Evolutionary conservation across 2,329 filamentous ascomycete genomes (phyloP), one percentile per base, ranked within the genome.

Genomic region (Macrophomina pseudophaseolina): DNA sequence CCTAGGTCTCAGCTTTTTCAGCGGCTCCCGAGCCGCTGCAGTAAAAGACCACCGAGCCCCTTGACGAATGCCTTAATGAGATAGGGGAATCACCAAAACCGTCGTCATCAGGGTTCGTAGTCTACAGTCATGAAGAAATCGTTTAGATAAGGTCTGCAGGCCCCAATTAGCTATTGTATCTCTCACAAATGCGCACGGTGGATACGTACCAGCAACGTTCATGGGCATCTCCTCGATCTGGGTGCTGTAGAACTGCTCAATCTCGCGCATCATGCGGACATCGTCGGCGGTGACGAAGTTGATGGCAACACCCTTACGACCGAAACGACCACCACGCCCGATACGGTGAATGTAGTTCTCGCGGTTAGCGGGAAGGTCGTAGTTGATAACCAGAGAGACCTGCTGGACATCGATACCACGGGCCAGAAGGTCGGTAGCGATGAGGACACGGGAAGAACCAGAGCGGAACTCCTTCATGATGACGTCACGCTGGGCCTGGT

Each of bases 401-500:
- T 99, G 95, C 87, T 99, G 95, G 78, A 99, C 95, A 83, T 99
- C 95, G 84, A 99, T 99, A 90, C 95, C 95, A 91, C 95, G 94
- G 80, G 95, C 95, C 81, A 97, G 87, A 71, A 99, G 88, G 80
- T 99, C 95, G 72, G 95, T 99, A 82, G 95, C 93, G 79, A 99
- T 99, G 78, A 99, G 87, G 74, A 99, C 95, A 91, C 95, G 94
- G 72, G 94, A 97, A 80, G 94, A 97, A 73, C 95, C 95, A 74
- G 94, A 97, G 78, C 95, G 93, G 91, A 99, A 99, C 87, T 99
- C 95, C 90, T 99, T 97, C 95, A 99, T 99, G 83, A 99, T 99
- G 79, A 97, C 87, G 83, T 98, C 95, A 89, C 95, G 94, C 87
- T 98, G 93, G 77, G 84, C 85, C 86, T 97, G 94, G 83, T 97